Percentiles rank a stretch among this genome's conserved stretches.
These are phyloP conservation scores for Solanum verrucosum DNA, from an alignment of 257 asterid species.

Conservation along the genomic window DNA sequence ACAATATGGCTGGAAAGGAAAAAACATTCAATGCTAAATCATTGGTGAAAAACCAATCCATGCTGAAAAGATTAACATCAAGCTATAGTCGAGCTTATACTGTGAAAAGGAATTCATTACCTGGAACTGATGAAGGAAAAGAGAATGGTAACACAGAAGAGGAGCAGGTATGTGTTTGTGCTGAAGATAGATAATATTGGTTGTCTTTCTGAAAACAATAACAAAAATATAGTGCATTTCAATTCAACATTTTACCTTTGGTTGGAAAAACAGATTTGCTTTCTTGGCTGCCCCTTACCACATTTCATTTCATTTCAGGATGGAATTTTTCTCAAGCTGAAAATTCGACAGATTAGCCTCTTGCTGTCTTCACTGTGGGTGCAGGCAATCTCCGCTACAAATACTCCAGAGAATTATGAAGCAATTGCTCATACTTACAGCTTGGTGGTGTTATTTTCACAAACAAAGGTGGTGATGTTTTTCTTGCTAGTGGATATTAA, in stretches of 20 bases:
- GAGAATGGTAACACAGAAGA: constrained; percentile 29
- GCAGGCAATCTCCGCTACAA: constrained; percentile 53
- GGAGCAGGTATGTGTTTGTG: constrained; percentile 36
- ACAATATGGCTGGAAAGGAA: constrained; percentile 26
- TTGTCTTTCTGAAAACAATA: not conserved
- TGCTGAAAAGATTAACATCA: constrained; percentile 47
- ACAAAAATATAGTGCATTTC: not conserved
- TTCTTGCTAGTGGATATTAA: not conserved
- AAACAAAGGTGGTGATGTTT: constrained; percentile 37
- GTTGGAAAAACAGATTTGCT: not conserved
- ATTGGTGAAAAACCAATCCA: constrained; percentile 34
- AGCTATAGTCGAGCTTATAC: constrained; percentile 37
- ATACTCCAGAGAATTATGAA: constrained; percentile 56
- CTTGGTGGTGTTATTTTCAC: constrained; percentile 60
- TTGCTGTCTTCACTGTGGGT: constrained; percentile 77
- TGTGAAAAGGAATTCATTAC: constrained; percentile 35
- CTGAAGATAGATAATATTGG: not conserved
- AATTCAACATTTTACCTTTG: not conserved
- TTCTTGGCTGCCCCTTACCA: constrained; percentile 3
- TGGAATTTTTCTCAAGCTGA: constrained; percentile 59
- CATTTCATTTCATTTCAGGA: constrained; percentile 32
- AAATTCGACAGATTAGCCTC: constrained; percentile 56
- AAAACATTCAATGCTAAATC: constrained; percentile 24
- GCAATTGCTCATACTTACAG: constrained; percentile 74
- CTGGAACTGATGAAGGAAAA: constrained; percentile 14